phyloP scores from a whole-genome alignment of 441 rosid species.

The Erodium texanum region DNA sequence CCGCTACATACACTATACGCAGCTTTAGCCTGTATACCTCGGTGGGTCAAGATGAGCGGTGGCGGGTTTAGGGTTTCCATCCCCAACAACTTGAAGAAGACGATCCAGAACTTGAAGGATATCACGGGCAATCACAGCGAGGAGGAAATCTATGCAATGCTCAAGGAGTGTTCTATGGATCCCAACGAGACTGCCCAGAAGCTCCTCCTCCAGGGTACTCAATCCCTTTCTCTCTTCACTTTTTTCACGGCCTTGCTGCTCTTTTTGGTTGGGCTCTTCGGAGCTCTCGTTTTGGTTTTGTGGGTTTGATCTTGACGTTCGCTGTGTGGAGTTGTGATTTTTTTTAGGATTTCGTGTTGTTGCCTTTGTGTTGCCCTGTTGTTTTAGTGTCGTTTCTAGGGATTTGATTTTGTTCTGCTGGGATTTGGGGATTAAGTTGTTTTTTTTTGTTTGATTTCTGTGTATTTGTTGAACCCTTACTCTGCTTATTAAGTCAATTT shows the following conservation, averaged over 20 bases:
- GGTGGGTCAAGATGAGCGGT: conserved; percentile 50
- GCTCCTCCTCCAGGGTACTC: conserved; percentile 57
- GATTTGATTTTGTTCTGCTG: conserved; percentile 21
- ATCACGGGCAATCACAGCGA: conserved; percentile 67
- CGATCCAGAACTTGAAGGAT: conserved; percentile 72
- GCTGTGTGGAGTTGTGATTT: conserved; percentile 23
- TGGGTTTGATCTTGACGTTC: conserved; percentile 16
- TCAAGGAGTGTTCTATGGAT: conserved; percentile 83
- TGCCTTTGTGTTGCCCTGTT: conserved; percentile 17
- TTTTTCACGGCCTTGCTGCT: not conserved
- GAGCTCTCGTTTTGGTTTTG: not conserved
- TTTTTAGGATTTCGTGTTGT: conserved; percentile 2
- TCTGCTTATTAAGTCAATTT: not conserved
- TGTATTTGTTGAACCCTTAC: not conserved
- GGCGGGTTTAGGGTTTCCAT: conserved; percentile 73
- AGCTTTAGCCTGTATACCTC: conserved; percentile 1
- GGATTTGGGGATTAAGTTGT: conserved; percentile 12
- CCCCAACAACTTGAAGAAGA: conserved; percentile 42
- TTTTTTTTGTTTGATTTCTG: not conserved
- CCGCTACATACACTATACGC: not conserved
- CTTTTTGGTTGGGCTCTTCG: not conserved
- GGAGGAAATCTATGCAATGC: conserved; percentile 92
- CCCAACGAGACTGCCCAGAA: conserved; percentile 77
- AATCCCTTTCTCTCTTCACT: not conserved
- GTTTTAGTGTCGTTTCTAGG: conserved; percentile 24